A percentile compares a stretch with the other conserved stretches of the same genome.
Evolutionary conservation across 495 filamentous ascomycete genomes (phyloP).

Genomic region (Paragyromitra xinjiangensis): DNA sequence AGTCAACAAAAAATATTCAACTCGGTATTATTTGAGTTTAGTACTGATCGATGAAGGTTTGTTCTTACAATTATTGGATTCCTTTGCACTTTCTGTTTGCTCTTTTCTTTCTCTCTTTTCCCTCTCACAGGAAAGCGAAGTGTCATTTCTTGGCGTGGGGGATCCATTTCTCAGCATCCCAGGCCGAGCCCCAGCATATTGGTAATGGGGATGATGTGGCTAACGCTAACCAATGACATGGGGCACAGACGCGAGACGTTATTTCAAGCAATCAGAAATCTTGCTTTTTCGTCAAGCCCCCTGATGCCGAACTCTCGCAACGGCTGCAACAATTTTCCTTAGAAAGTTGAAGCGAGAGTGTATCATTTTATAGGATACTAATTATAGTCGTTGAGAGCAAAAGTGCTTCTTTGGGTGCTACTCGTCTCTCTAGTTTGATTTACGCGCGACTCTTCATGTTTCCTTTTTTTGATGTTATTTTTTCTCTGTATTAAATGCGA

Average conservation of each 20-base stretch:
- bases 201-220: slow-evolving; percentile 49
- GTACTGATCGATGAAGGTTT: slow-evolving; percentile 95
- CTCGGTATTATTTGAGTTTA: slow-evolving; percentile 94
- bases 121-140: slow-evolving; percentile 19
- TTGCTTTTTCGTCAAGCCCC: slow-evolving; percentile 95
- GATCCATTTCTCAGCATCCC: slow-evolving; percentile 4
- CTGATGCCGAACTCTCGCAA: slow-evolving; percentile 56
- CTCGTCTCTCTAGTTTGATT: slow-evolving; percentile 25
- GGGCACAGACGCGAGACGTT: slow-evolving; percentile 82
- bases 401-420: slow-evolving; percentile 22
- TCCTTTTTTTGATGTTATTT: slow-evolving; percentile 15
- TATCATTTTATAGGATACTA: slow-evolving; percentile 42
- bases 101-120: slow-evolving; percentile 8
- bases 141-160: slow-evolving; percentile 42
- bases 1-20: slow-evolving; percentile 99
- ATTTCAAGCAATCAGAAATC: slow-evolving; percentile 99
- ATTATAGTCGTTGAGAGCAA: slow-evolving; percentile 27
- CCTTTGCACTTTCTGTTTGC: slow-evolving; percentile 1
- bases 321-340: slow-evolving; percentile 1
- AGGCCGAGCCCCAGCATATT: slow-evolving; percentile 40
- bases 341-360: slow-evolving; percentile 18
- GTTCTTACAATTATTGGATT: slow-evolving; percentile 41
- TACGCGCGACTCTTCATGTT: slow-evolving; percentile 13
- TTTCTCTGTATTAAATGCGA: slow-evolving; percentile 39
- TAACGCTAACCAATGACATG: slow-evolving; percentile 42